Conservation (phyloP, 2,329 filamentous ascomycete genomes). For the Blastomyces gilchristii region DNA sequence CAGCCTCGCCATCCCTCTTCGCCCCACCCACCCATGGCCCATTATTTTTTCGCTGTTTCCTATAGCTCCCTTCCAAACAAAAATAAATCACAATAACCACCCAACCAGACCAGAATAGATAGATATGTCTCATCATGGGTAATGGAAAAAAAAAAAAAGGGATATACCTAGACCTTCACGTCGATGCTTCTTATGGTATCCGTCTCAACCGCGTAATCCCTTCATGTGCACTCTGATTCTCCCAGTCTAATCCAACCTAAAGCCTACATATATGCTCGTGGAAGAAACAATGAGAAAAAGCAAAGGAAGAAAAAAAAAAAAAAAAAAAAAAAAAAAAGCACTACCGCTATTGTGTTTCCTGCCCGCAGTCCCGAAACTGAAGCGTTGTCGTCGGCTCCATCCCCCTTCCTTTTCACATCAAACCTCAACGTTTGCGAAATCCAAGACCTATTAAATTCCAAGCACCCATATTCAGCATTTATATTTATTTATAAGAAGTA, state of each 20-base stretch:
- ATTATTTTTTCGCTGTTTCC: background rate
- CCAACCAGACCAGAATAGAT: background rate
- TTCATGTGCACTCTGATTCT: background rate
- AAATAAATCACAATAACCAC: background rate
- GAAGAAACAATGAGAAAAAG: background rate
- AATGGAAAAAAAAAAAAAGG: background rate
- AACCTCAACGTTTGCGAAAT: conserved; percentile 9
- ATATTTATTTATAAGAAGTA: too few relatives aligned
- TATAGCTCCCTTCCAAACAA: background rate
- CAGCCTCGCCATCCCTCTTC: background rate
- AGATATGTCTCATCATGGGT: background rate
- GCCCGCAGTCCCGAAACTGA: too few relatives aligned
- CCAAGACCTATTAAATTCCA: conserved; percentile 11
- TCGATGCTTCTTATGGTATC: background rate
- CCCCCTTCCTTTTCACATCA: background rate
- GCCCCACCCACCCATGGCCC: background rate
- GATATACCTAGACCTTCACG: background rate
- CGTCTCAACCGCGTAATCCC: background rate
- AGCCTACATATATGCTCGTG: background rate
- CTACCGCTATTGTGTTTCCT: background rate
- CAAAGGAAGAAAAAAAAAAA: background rate
- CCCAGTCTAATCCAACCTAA: background rate
- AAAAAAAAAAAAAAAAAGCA: background rate
- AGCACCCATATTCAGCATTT: background rate
- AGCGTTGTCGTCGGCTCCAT: background rate